Evolutionary conservation across 2,329 filamentous ascomycete species (phyloP).

Genomic region (Knoxdaviesia proteae): DNA sequence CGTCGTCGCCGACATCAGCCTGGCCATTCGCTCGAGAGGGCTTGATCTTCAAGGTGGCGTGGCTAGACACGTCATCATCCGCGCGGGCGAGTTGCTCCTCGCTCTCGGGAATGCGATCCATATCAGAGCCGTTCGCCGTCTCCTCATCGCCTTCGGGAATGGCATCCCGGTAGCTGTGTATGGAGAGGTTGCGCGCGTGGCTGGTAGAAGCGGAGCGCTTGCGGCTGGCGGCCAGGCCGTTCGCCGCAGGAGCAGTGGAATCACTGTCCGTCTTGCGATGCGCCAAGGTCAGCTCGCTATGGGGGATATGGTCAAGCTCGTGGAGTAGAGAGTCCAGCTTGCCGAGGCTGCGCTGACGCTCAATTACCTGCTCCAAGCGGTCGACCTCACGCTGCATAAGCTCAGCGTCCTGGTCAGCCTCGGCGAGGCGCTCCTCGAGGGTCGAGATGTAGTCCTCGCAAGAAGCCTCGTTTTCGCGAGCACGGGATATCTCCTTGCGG

Average conservation of each 20-base stretch:
- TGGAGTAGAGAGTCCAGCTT: conserved; percentile 84
- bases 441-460: conserved; percentile 96
- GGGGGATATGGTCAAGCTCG: conserved; percentile 64
- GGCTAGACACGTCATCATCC: neutral
- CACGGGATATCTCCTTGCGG: conserved; percentile 72
- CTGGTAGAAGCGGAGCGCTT: conserved; percentile 2
- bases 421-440: conserved; percentile 80
- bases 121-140: conserved; percentile 13
- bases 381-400: conserved; percentile 95
- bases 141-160: conserved; percentile 33
- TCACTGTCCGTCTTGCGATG: conserved; percentile 14
- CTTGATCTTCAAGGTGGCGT: neutral
- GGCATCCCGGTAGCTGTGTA: conserved; percentile 29
- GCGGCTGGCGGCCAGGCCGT: conserved; percentile 17
- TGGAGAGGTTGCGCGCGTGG: conserved; percentile 3
- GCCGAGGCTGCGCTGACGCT: conserved; percentile 83
- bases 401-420: conserved; percentile 88
- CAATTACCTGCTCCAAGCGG: conserved; percentile 80
- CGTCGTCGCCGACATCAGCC: neutral
- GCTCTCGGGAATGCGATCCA: conserved; percentile 6
- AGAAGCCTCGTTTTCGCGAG: conserved; percentile 73
- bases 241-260: conserved; percentile 6
- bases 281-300: conserved; percentile 19
- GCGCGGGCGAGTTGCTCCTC: conserved; percentile 7
- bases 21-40: too few species aligned